phyloP scores from a whole-genome alignment of 768 basidiomycete species.

The Lactarius indigo region DNA sequence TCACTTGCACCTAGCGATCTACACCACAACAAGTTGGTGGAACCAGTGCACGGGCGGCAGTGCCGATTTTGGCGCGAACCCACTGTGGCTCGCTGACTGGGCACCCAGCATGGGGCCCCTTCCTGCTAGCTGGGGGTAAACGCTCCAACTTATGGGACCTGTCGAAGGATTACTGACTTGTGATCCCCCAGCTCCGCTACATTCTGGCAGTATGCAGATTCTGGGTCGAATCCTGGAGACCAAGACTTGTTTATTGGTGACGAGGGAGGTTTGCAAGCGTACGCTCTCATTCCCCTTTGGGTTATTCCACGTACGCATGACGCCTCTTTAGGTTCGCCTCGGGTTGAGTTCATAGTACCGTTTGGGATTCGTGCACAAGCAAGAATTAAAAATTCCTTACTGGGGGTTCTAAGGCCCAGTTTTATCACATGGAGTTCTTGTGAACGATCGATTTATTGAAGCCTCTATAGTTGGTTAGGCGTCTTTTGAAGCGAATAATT shows the following conservation, averaged over 20 bases:
- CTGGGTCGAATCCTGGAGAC: slow-evolving; percentile 56
- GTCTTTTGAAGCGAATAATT: not conserved
- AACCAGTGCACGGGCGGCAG: slow-evolving; percentile 60
- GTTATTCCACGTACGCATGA: not conserved
- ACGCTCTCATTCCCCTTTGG: not conserved
- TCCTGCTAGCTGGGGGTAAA: slow-evolving; percentile 55
- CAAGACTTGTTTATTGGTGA: slow-evolving; percentile 57
- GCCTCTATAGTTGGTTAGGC: not conserved
- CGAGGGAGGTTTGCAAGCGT: slow-evolving; percentile 41
- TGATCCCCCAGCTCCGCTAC: slow-evolving; percentile 40
- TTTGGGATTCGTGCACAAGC: not conserved
- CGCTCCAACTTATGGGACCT: not conserved
- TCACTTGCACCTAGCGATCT: slow-evolving; percentile 43
- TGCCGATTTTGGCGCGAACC: slow-evolving; percentile 47
- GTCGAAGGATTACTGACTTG: not conserved
- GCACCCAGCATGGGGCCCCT: slow-evolving; percentile 49
- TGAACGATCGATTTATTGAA: slow-evolving; percentile 1
- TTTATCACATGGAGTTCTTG: not conserved
- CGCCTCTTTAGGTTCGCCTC: not conserved
- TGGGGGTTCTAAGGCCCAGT: not conserved
- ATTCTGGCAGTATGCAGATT: slow-evolving; percentile 62
- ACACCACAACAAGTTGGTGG: slow-evolving; percentile 70
- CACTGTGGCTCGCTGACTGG: slow-evolving; percentile 60
- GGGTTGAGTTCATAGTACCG: not conserved
- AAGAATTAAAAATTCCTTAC: not conserved